Evolutionary conservation across 2,329 filamentous ascomycete genomes (phyloP).

Genomic region (Geosmithia morbida): DNA sequence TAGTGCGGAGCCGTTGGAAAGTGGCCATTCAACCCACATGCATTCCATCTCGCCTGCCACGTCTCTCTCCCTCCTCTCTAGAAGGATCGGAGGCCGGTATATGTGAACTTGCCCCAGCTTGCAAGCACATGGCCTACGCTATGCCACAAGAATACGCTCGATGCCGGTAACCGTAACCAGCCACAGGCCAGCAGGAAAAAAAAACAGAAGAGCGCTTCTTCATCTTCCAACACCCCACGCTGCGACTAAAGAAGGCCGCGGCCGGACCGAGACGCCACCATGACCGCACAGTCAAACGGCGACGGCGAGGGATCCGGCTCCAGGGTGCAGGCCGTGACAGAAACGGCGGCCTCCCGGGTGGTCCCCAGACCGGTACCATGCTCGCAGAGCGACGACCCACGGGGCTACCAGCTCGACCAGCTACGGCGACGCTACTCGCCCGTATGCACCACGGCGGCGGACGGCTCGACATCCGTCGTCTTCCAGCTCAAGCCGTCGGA

Average conservation of each 20-base stretch:
- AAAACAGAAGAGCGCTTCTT: neutral
- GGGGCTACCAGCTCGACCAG: conserved; percentile 63
- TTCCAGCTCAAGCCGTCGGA: conserved; percentile 62
- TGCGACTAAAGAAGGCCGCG: neutral
- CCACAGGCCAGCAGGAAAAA: too few relatives aligned
- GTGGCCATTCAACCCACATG: too few relatives aligned
- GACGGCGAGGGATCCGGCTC: conserved; percentile 4
- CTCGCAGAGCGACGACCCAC: conserved; percentile 50
- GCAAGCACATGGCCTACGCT: too few relatives aligned
- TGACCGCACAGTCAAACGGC: neutral
- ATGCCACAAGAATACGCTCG: too few relatives aligned
- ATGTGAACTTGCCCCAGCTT: too few relatives aligned
- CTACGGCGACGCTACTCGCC: conserved; percentile 50
- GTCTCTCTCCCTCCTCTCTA: too few relatives aligned
- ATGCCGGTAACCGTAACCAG: too few relatives aligned
- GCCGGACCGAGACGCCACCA: neutral
- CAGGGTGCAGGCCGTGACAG: conserved; percentile 30
- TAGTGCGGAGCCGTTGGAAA: neutral
- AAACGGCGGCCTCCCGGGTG: conserved; percentile 30
- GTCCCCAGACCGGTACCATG: conserved; percentile 52
- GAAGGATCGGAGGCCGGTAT: too few relatives aligned
- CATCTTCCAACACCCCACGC: neutral
- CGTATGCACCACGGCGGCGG: conserved; percentile 23
- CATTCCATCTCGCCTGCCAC: too few relatives aligned
- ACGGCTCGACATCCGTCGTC: conserved; percentile 39